phyloP scores from a whole-genome alignment of 257 asterid genomes.

The Eucommia ulmoides region DNA sequence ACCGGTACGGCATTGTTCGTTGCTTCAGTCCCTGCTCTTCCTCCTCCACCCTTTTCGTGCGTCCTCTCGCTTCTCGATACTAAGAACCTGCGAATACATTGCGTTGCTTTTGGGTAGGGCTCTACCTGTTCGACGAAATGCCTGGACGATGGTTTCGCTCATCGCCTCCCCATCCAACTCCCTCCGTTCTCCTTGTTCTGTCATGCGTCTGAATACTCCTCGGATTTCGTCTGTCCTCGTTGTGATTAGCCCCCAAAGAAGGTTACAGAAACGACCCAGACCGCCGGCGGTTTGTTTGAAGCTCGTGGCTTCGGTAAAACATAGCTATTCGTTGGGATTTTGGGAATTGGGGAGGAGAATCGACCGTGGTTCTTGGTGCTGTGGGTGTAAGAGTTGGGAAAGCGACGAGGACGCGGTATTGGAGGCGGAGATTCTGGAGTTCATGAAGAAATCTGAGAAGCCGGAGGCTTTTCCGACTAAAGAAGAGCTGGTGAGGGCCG shows the following conservation, averaged over 20 bases:
- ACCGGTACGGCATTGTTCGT: background rate
- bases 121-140: slow-evolving; percentile 56
- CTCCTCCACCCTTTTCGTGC: background rate
- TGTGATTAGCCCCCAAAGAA: slow-evolving; percentile 11
- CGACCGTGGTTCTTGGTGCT: slow-evolving; percentile 20
- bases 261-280: slow-evolving; percentile 6
- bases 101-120: background rate
- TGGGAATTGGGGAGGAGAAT: slow-evolving; percentile 13
- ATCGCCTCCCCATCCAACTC: slow-evolving; percentile 15
- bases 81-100: background rate
- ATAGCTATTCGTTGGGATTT: slow-evolving; percentile 16
- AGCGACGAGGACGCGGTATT: slow-evolving; percentile 50
- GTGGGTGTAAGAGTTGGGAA: slow-evolving; percentile 25
- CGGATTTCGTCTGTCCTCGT: slow-evolving; percentile 8
- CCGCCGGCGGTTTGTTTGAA: background rate
- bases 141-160: slow-evolving; percentile 64
- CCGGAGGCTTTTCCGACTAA: slow-evolving; percentile 64
- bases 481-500: slow-evolving; percentile 51
- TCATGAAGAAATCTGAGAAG: slow-evolving; percentile 73
- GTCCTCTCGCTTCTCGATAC: background rate
- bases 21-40: background rate
- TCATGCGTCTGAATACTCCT: slow-evolving; percentile 15
- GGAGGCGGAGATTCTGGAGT: slow-evolving; percentile 70
- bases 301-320: background rate
- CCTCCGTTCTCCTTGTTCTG: slow-evolving; percentile 11